Evolutionary conservation across 306 rosid genomes (phyloP).

Genomic region (Prunus persica): DNA sequence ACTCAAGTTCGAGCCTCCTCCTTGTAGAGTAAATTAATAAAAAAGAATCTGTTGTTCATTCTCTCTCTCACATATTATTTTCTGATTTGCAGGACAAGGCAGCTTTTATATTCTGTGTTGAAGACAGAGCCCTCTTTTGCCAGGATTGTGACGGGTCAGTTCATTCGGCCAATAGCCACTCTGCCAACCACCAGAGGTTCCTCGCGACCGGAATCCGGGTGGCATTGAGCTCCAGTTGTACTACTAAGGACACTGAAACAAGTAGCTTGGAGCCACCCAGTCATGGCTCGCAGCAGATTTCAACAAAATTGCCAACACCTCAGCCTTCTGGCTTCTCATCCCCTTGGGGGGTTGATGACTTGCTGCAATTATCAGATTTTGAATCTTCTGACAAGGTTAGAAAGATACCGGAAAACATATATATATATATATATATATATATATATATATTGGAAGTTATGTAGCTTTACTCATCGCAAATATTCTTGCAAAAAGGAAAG

Average conservation of each 20-base stretch:
- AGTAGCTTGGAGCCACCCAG: conserved; percentile 63
- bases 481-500: neutral
- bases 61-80: conserved; percentile 4
- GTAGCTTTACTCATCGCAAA: neutral
- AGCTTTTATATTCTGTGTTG: conserved; percentile 94
- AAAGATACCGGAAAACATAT: neutral
- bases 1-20: no score
- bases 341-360: conserved; percentile 86
- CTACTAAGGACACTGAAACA: conserved; percentile 47
- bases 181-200: conserved; percentile 91
- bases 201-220: conserved; percentile 91
- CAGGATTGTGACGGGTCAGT: conserved; percentile 88
- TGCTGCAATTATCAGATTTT: conserved; percentile 64
- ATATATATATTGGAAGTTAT: neutral
- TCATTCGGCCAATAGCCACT: conserved; percentile 67
- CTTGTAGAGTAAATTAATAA: no score
- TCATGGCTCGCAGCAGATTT: conserved; percentile 43
- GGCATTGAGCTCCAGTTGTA: conserved; percentile 61
- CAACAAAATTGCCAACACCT: conserved; percentile 44
- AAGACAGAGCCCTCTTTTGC: conserved; percentile 95
- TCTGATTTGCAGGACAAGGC: conserved; percentile 68
- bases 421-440: no score
- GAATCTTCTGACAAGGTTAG: conserved; percentile 70
- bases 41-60: neutral
- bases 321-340: conserved; percentile 56